Conservation (phyloP, 1,284 basidiomycete species). For the Leccinum colubrinum region DNA sequence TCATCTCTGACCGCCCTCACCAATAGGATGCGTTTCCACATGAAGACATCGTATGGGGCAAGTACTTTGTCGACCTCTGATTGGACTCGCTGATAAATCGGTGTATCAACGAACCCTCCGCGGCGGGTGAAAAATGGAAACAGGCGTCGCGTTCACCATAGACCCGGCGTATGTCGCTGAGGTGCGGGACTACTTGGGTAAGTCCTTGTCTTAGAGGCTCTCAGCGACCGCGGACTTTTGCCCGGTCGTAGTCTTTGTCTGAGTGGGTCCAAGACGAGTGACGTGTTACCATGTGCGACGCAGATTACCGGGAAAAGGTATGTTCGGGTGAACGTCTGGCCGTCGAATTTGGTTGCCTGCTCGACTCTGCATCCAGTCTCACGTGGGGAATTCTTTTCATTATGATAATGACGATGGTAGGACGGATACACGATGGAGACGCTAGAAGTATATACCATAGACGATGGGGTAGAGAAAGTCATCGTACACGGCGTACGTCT, state of each 20-base stretch:
- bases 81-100: background rate
- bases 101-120: background rate
- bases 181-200: slow-evolving; percentile 81
- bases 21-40: slow-evolving; percentile 71
- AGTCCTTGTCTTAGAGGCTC: slow-evolving; percentile 7
- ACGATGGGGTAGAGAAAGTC: slow-evolving; percentile 45
- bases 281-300: background rate
- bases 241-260: background rate
- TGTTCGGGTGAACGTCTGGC: background rate
- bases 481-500: slow-evolving; percentile 39
- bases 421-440: slow-evolving; percentile 58
- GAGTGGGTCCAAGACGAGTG: background rate
- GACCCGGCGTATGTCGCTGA: slow-evolving; percentile 71
- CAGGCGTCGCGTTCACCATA: slow-evolving; percentile 81
- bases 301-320: slow-evolving; percentile 83
- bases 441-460: slow-evolving; percentile 48
- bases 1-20: background rate
- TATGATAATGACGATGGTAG: slow-evolving; percentile 26
- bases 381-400: background rate
- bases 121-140: background rate
- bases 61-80: slow-evolving; percentile 12
- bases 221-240: background rate
- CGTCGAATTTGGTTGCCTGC: background rate
- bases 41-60: slow-evolving; percentile 84
- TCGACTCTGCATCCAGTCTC: background rate